Base-by-base conservation (phyloP, 257 asterid genomes). In the Nicotiana undulata region DNA sequence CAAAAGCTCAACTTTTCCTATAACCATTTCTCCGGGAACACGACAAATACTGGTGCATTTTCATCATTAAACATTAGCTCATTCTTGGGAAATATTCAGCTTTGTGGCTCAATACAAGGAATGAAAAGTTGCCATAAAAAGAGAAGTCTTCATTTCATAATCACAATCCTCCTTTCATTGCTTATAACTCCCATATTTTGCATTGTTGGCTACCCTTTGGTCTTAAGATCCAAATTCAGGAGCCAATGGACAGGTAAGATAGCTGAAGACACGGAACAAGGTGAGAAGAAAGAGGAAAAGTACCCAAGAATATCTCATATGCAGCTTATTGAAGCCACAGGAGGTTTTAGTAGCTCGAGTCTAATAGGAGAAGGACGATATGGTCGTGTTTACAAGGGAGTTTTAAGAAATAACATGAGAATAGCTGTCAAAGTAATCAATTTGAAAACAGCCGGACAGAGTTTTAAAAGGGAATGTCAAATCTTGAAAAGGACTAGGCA, bases 401-500 rank as follows among this genome's bases (percentile, higher is more conserved):
- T 89, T 5, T 97, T 94, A 29, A 63, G 31, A 26, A 93, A 92
- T 66, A 81, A 84, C 89, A 90, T 91, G 8, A 79, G 63, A 37
- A 88, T 94, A 60, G 97, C 97, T 0, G 95, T 92, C 6, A 94
- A 94, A 79, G 93, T 94, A 4, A 86, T 94, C 2, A 84, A 84
- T 6, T 63, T 90, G 0, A 83, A 81, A 85, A 59, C 85, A 13
- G 86, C 78, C 0, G 89, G 52, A 4, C 88, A 88, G 40, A 90
- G 97, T 40, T 94, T 94, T 18, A 92, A 88, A 83, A 88, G 97
- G 88, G 98, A 94, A 81, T 92, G 97, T 34, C 91, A 92, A 75
- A 93, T 94, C 60, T 61, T 94, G 87, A 92, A 83, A 63, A 86
- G 92, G 46, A 91, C 91, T 0, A 83, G 94, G 83, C 98, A 94